Evolutionary conservation across 192 early-diverging fungal species (phyloP).

Genomic region (Coemansia sp.): DNA sequence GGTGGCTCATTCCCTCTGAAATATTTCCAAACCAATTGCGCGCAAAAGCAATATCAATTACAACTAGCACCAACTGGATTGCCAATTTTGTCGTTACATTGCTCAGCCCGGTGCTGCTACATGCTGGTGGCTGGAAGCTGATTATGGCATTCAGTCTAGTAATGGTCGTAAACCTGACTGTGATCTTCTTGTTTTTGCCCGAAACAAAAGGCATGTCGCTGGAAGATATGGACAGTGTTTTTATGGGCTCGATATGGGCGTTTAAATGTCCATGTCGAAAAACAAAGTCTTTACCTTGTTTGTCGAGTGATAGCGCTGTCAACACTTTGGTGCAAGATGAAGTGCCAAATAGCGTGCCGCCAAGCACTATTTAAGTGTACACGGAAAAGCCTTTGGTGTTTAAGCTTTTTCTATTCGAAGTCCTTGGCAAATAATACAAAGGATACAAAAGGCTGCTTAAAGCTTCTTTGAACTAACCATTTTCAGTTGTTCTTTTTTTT

Average conservation of each 20-base stretch:
- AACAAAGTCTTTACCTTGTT: neutral
- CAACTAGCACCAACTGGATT: constrained; percentile 72
- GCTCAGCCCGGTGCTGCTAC: constrained; percentile 60
- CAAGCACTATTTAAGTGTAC: neutral
- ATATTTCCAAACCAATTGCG: constrained; percentile 73
- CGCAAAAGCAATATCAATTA: constrained; percentile 61
- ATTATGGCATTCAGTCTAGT: constrained; percentile 68
- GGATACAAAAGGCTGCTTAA: neutral
- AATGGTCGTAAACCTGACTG: constrained; percentile 59
- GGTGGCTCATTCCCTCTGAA: constrained; percentile 72
- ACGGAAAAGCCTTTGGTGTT: no score
- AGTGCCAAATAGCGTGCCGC: neutral
- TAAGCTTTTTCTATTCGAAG: constrained; percentile 6
- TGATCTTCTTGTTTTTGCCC: constrained; percentile 68
- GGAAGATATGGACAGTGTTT: constrained; percentile 82
- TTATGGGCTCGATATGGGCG: constrained; percentile 42
- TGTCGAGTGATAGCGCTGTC: neutral
- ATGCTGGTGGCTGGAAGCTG: constrained; percentile 58
- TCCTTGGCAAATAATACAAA: constrained; percentile 18
- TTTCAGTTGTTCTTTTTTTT: neutral
- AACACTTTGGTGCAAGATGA: neutral
- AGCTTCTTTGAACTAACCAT: neutral
- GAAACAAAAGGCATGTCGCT: constrained; percentile 82
- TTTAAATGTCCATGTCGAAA: constrained; percentile 5
- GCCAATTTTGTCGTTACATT: constrained; percentile 60